A percentile compares a stretch with the other conserved stretches of the same genome.
Conservation (phyloP, 495 filamentous ascomycete species). For the Lasiosphaeria ovina region DNA sequence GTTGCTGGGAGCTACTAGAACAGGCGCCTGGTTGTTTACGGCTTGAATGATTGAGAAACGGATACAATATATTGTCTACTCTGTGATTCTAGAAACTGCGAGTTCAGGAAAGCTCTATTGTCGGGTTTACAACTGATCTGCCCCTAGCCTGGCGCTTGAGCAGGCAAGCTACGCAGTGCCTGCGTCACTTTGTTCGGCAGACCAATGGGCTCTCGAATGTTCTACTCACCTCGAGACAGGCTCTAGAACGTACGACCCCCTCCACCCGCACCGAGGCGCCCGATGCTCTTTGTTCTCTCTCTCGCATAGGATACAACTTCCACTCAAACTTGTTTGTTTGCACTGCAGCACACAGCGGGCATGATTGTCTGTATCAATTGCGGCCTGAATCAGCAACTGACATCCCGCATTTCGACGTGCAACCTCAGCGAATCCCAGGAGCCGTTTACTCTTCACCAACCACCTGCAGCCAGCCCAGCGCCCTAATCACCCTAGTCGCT, state of each 20-base stretch:
- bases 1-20: neutral
- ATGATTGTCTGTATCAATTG: neutral
- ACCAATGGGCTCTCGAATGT: constrained; percentile 35
- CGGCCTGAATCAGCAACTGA: neutral
- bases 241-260: constrained; percentile 15
- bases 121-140: neutral
- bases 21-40: neutral
- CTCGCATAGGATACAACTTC: neutral
- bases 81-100: neutral
- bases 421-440: constrained; percentile 2
- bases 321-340: neutral
- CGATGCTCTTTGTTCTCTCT: constrained; percentile 14
- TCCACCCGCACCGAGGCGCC: constrained; percentile 20
- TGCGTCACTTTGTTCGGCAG: constrained; percentile 29
- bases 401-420: neutral
- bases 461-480: neutral
- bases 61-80: neutral
- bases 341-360: neutral
- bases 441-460: constrained; percentile 9
- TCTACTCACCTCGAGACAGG: constrained; percentile 26
- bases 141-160: neutral
- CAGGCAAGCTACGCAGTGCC: constrained; percentile 20
- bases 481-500: neutral
- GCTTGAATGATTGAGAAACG: neutral
- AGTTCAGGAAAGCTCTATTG: neutral